Base-by-base conservation (phyloP, 768 basidiomycete species). In the Lentinula detonsa region DNA sequence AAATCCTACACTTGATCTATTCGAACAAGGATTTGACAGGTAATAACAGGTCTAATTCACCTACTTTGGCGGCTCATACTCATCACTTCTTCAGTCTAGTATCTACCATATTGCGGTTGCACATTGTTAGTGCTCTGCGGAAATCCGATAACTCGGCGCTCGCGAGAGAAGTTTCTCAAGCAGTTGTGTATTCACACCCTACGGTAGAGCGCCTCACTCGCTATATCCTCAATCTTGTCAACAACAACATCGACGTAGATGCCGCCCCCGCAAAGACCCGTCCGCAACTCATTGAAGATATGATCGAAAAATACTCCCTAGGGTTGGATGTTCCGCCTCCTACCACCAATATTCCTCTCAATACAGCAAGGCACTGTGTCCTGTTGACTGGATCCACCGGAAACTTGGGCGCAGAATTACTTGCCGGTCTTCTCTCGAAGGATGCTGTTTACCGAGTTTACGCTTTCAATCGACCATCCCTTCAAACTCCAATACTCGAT, bases 301-400 rank as follows among this genome's bases (percentile, higher is more conserved):
- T 60, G 49, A 60, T 52, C n/a, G 50, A 60, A 28, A 51, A 42
- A 33, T 60, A 60, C 23, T 28, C 49, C 5, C 50, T 40, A 15
- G 59, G 59, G 11, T 31, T 60, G n/a, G 37, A 50, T 16, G 48
- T 10, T 21, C 37, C 40, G 5, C 33, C 46, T 18, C 46, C 31
- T 33, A 3, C 33, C 21, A 28, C 45, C 4, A 35, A 21, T 6
- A 52, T 28, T 31, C 9, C 33, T 15, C 37, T 48, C 15, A 49
- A 33, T 33, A 28, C 18, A 1, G 23, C 28, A n/a, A 57, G 11
- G 9, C 62, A 48, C 18, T 8, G 49, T 16, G 64, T 72, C 5
- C 63, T 72, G 1, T 61, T 75, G 35, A 75, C 74, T 0, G 74
- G 74, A 35, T 70, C 74, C 0, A 74, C 74, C 3, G 74, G 74